Percentiles rank a stretch among this genome's conserved stretches.
Evolutionary conservation across 495 filamentous ascomycete genomes (phyloP).

Genomic region (Podospora anserina): DNA sequence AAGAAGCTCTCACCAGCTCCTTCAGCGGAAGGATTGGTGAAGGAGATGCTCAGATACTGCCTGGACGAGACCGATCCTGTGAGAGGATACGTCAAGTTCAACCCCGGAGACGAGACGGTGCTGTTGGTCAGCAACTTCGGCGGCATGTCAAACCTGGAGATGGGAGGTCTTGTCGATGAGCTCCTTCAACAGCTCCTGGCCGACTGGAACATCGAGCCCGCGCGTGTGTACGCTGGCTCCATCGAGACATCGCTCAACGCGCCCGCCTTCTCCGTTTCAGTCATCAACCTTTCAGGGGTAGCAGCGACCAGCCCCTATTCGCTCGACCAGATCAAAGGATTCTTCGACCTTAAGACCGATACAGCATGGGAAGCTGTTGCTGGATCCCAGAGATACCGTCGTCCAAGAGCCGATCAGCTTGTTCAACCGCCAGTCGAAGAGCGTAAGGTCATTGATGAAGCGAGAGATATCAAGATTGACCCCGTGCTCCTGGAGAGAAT

Average conservation of each 20-base stretch:
- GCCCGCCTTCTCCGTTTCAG: slow-evolving; percentile 58
- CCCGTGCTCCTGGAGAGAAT: slow-evolving; percentile 46
- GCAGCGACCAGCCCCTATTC: slow-evolving; percentile 42
- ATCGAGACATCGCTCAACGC: slow-evolving; percentile 62
- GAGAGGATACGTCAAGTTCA: slow-evolving; percentile 57
- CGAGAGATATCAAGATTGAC: slow-evolving; percentile 43
- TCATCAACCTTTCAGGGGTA: slow-evolving; percentile 54
- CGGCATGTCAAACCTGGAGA: slow-evolving; percentile 59
- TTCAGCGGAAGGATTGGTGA: slow-evolving; percentile 50
- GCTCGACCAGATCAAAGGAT: slow-evolving; percentile 48
- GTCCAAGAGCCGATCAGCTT: slow-evolving; percentile 40
- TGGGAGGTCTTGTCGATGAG: slow-evolving; percentile 55
- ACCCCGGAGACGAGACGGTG: slow-evolving; percentile 51
- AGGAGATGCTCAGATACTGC: slow-evolving; percentile 51
- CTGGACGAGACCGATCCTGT: slow-evolving; percentile 55
- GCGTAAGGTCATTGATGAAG: slow-evolving; percentile 34
- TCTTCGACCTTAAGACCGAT: slow-evolving; percentile 53
- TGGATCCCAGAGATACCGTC: slow-evolving; percentile 36
- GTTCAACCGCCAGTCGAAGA: slow-evolving; percentile 38
- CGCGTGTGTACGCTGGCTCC: slow-evolving; percentile 43
- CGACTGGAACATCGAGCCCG: slow-evolving; percentile 43
- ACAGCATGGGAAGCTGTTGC: slow-evolving; percentile 51
- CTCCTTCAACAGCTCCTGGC: slow-evolving; percentile 47
- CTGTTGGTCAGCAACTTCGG: slow-evolving; percentile 62
- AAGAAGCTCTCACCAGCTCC: slow-evolving; percentile 55